Conservation (phyloP, 371 early-diverging fungal species). For the Apophysomyces ossiformis region DNA sequence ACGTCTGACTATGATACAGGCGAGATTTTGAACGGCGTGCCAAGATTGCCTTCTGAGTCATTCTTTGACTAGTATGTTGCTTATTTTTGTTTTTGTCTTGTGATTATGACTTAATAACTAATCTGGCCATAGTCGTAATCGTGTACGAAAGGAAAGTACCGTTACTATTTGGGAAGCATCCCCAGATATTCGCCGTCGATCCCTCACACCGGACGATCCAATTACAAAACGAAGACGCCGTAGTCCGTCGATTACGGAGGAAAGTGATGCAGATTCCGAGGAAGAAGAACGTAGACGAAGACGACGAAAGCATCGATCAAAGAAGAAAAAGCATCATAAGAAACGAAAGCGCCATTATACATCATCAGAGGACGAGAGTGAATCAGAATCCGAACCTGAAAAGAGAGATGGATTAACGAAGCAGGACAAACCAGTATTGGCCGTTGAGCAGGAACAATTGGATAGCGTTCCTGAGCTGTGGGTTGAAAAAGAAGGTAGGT, state of each 20-base stretch:
- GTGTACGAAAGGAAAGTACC: conserved; percentile 54
- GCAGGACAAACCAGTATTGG: conserved; percentile 15
- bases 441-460: conserved; percentile 43
- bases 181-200: conserved; percentile 51
- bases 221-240: conserved; percentile 12
- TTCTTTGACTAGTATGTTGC: conserved; percentile 31
- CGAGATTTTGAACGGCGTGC: conserved; percentile 22
- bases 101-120: background rate
- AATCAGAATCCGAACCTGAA: conserved; percentile 20
- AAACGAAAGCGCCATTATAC: conserved; percentile 16
- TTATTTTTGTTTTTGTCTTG: background rate
- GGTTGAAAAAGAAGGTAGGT: conserved; percentile 64
- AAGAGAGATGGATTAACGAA: conserved; percentile 6
- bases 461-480: conserved; percentile 57
- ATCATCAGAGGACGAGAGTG: conserved; percentile 18
- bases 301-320: conserved; percentile 11
- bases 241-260: conserved; percentile 9
- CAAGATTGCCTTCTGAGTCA: conserved; percentile 23
- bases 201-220: conserved; percentile 36
- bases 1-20: conserved; percentile 16
- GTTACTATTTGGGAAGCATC: conserved; percentile 76
- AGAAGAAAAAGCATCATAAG: conserved; percentile 16
- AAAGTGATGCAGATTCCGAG: conserved; percentile 6
- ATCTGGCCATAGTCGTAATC: conserved; percentile 38
- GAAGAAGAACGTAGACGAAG: conserved; percentile 11